Evolutionary conservation across 306 rosid species (phyloP).

Genomic region (Vachellia collinsii): DNA sequence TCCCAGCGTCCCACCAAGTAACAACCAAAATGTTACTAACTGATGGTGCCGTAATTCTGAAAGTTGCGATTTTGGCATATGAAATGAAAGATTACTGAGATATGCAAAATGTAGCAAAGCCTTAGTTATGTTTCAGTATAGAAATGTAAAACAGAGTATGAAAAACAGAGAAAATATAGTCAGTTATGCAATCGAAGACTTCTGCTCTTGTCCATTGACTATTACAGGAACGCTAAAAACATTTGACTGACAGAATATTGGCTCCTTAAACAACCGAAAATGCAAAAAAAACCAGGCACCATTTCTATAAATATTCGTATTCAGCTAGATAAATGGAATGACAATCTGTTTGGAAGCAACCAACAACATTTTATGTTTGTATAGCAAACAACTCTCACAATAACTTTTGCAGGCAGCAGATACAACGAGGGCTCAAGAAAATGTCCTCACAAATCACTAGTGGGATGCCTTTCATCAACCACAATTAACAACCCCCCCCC

Average conservation of each 20-base stretch:
- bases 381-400: slow-evolving; percentile 34
- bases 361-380: slow-evolving; percentile 21
- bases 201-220: not conserved
- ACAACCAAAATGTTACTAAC: slow-evolving; percentile 25
- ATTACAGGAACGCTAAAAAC: not conserved
- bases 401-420: slow-evolving; percentile 33
- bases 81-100: not conserved
- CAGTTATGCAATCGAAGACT: not conserved
- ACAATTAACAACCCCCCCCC: not conserved
- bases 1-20: not conserved
- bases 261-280: not conserved
- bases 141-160: not conserved
- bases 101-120: not conserved
- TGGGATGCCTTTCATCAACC: slow-evolving; percentile 32
- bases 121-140: not conserved
- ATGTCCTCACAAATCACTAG: slow-evolving; percentile 35
- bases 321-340: not conserved
- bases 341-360: slow-evolving; percentile 2
- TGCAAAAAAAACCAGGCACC: slow-evolving; percentile 8
- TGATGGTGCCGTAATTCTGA: not conserved
- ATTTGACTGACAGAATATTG: not conserved
- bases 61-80: not conserved
- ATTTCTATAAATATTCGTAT: not conserved
- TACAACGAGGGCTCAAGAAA: slow-evolving; percentile 36
- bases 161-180: not conserved